phyloP scores from a whole-genome alignment of 805 yeast genomes.

The Lipomyces oligophaga region DNA sequence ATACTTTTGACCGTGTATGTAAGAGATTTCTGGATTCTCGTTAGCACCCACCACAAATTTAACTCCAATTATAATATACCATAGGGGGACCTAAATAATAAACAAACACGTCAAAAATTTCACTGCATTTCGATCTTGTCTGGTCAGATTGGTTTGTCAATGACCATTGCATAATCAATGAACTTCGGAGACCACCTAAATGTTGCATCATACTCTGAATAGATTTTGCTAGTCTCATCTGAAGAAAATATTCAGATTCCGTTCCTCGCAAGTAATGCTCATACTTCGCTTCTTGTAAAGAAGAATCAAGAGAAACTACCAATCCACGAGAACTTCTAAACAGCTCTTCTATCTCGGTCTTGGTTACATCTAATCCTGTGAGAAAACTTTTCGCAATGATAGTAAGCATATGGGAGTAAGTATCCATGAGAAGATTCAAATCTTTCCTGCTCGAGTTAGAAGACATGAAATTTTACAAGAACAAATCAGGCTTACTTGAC shows the following conservation, averaged over 20 bases:
- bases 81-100: constrained; percentile 69
- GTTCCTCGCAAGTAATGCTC: constrained; percentile 56
- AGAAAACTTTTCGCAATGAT: constrained; percentile 21
- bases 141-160: constrained; percentile 17
- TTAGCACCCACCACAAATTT: neutral
- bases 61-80: constrained; percentile 43
- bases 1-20: constrained; percentile 48
- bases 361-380: constrained; percentile 19
- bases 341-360: constrained; percentile 20
- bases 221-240: constrained; percentile 48
- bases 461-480: neutral
- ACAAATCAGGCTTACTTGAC: constrained; percentile 38
- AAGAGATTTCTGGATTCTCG: constrained; percentile 18
- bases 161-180: constrained; percentile 50
- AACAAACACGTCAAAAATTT: constrained; percentile 63
- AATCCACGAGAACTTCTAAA: constrained; percentile 11
- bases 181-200: constrained; percentile 62
- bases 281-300: constrained; percentile 56
- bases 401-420: constrained; percentile 46
- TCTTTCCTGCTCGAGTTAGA: neutral
- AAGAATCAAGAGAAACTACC: constrained; percentile 36
- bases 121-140: constrained; percentile 30
- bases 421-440: constrained; percentile 42
- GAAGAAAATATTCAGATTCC: constrained; percentile 50
- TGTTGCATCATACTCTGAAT: constrained; percentile 52